Evolutionary conservation across 1,284 basidiomycete genomes (phyloP).

Genomic region (Fomitopsis palustris): DNA sequence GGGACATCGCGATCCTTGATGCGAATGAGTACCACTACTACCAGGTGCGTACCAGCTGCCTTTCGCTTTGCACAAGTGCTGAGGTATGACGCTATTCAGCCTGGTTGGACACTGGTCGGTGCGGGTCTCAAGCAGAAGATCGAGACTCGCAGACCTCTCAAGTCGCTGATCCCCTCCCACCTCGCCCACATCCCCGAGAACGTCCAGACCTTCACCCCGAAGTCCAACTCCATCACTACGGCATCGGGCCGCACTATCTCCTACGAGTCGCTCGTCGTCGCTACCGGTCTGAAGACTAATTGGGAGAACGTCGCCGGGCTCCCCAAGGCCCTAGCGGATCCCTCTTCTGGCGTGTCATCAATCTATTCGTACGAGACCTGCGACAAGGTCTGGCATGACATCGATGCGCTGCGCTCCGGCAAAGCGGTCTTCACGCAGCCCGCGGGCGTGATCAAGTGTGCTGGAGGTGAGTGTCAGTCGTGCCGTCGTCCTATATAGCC

Average conservation of each 20-base stretch:
- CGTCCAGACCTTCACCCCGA: constrained; percentile 76
- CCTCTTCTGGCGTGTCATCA: constrained; percentile 82
- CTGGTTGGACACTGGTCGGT: constrained; percentile 81
- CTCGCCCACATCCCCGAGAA: constrained; percentile 75
- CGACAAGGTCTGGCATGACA: constrained; percentile 84
- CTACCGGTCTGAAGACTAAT: constrained; percentile 86
- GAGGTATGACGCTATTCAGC: constrained; percentile 28
- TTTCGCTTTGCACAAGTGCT: constrained; percentile 1
- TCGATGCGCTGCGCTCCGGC: constrained; percentile 73
- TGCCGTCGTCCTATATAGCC: background rate
- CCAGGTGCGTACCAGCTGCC: constrained; percentile 44
- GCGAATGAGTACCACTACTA: constrained; percentile 75
- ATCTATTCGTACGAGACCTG: constrained; percentile 90
- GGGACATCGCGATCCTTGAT: constrained; percentile 86
- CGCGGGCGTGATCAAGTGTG: constrained; percentile 92
- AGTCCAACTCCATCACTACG: constrained; percentile 71
- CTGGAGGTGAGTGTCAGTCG: constrained; percentile 63
- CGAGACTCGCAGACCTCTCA: constrained; percentile 66
- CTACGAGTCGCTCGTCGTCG: constrained; percentile 90
- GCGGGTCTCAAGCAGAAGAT: constrained; percentile 75
- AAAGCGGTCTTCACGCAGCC: constrained; percentile 96
- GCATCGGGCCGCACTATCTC: constrained; percentile 67
- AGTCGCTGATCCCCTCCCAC: constrained; percentile 69
- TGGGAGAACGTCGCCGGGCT: constrained; percentile 81
- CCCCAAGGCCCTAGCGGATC: constrained; percentile 72